Evolutionary conservation across 495 filamentous ascomycete species (phyloP), one percentile per base, ranked within the genome.

Genomic region (Bryoglossum gracile): DNA sequence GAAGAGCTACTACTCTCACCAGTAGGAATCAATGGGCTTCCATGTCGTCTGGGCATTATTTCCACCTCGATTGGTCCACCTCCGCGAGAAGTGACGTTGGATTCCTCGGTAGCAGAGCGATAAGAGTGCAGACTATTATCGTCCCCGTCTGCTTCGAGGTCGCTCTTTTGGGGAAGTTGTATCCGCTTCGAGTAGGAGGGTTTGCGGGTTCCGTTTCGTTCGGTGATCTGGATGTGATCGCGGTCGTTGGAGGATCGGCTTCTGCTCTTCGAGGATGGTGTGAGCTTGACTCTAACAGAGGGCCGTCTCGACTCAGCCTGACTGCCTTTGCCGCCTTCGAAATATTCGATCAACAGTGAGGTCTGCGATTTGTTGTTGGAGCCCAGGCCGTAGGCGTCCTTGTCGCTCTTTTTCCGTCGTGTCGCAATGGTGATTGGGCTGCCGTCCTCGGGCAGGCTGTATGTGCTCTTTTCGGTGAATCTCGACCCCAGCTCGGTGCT

Each of bases 271-370:
- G 71, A 65, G 18, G 84, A 92, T 24, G 94, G 92, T 26, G 89
- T 95, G 41, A 99, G 80, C 58, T 91, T 88, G 46, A 99, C 92
- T 56, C 92, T 81, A 35, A 99, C 92, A 68, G 89, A 96, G 2
- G 92, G 94, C 50, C 88, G 68, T 74, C 84, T 69, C 70, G 70
- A 55, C 41, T 70, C 62, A 33, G 67, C 53, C 33, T 78, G 73
- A 25, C 68, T 60, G 46, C 71, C 69, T 65, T 92, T 95, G 43
- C 86, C 84, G 56, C 81, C 88, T 67, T 95, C 90, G 62, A 96
- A 99, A 65, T 96, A 96, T 67, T 99, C 92, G 61, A 99, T 99
- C 61, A 99, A 72, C 42, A 99, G 76, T 41, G 88, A 94, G 33
- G 92, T 95, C 65, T 94, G 89, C 39, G 87, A 92, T 46, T 80